Evolutionary conservation across 495 filamentous ascomycete genomes (phyloP).

Genomic region (Sordaria brevicollis): DNA sequence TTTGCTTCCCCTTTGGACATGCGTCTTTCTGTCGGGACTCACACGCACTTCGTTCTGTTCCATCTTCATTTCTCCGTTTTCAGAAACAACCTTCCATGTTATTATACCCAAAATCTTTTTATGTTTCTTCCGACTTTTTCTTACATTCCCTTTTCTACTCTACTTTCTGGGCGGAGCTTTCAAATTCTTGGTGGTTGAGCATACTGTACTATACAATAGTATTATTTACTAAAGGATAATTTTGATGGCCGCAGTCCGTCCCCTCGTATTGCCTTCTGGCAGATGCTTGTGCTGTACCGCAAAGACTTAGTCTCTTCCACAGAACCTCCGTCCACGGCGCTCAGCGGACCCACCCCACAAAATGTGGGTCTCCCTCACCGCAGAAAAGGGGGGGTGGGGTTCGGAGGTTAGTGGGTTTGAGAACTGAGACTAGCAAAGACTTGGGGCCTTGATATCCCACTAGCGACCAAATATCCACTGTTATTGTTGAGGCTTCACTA

Average conservation of each 20-base stretch:
- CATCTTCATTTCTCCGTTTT: background rate
- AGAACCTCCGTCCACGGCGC: no score
- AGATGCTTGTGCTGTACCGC: no score
- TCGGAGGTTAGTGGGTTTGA: no score
- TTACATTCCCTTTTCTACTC: background rate
- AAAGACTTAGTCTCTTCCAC: no score
- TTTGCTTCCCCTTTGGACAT: background rate
- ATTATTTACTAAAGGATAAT: background rate
- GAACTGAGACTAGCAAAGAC: no score
- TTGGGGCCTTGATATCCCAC: no score
- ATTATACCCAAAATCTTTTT: slow-evolving; percentile 1
- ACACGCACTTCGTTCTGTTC: background rate
- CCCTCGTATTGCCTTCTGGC: background rate
- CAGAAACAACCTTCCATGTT: background rate
- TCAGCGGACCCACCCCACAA: no score
- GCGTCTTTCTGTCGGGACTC: background rate
- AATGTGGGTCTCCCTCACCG: no score
- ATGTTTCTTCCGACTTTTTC: background rate
- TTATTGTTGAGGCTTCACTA: no score
- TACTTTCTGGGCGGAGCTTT: background rate
- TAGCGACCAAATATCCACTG: no score
- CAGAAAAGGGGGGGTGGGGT: no score
- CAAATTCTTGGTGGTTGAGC: background rate
- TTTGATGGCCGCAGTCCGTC: background rate
- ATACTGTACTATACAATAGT: background rate